Evolutionary conservation across 2,329 filamentous ascomycete genomes (phyloP), one percentile per base, ranked within the genome.

Genomic region (Penicillium polonicum): DNA sequence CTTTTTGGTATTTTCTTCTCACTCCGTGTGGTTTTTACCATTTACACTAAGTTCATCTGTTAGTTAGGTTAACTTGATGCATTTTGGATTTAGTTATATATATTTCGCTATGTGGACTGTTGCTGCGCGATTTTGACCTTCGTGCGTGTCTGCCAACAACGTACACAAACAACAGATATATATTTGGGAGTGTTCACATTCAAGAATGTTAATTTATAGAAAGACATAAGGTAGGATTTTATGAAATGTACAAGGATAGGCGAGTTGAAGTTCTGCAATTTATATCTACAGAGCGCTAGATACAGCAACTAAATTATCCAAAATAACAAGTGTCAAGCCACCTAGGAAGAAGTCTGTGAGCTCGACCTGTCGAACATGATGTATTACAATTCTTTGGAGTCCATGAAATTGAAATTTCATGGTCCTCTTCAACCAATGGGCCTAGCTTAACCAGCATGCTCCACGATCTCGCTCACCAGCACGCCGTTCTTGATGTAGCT

Each of bases 391-490:
- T 21, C 27, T 21, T 49, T 17, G 10, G 31, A 48, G 23, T 31
- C 55, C 21, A 42, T 31, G 27, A 12, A 46, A 41, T 17, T 6
- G 45, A 38, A 15, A 44, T 10, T 27, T 48, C 19, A 13, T 39
- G 25, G 36, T 25, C 12, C 41, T 38, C 29, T 39, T 42, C 8
- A 43, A 29, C 17, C 17, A 27, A 29, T 15, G 27, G 46, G 7
- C 3, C 13, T 10, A 17, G 13, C 48, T 60, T 82, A 97, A 56
- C 93, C 92, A 62, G 90, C 86, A 78, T 97, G 93, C 69, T 94
- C 92, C 19, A 99, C 94, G 74, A 99, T 97, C 82, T 97, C 93
- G 70, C 87, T 96, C 29, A 93, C 84, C 62, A 97, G 72, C 63
- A 89, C 86, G 23, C 90, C 89, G 75, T 91, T 80, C 74, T 88